A percentile compares a stretch with the other conserved stretches of the same genome.
These are phyloP conservation scores for Rhizophagus clarus DNA, from an alignment of 192 early-diverging fungal species.

Conservation along the genomic window DNA sequence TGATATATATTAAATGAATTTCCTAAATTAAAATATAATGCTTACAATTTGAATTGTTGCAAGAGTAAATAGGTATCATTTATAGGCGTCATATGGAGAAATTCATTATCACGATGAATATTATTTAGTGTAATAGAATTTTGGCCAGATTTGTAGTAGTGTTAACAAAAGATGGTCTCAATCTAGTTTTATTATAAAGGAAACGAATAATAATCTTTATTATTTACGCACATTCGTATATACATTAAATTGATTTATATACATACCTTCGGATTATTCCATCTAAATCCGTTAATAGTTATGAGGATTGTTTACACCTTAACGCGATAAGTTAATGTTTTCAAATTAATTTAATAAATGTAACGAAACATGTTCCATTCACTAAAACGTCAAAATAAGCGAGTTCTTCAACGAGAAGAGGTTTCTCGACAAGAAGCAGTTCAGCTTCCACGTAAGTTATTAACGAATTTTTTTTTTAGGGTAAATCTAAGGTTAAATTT, in stretches of 20 bases:
- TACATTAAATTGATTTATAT: no score
- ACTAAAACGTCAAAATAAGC: no score
- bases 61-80: neutral
- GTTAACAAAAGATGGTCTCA: neutral
- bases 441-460: neutral
- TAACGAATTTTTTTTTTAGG: neutral
- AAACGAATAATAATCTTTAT: neutral
- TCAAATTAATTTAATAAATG: no score
- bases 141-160: neutral
- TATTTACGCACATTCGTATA: neutral
- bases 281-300: neutral
- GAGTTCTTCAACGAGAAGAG: no score
- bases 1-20: neutral
- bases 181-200: neutral
- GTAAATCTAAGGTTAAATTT: neutral
- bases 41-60: neutral
- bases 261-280: neutral
- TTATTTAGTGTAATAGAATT: neutral
- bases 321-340: no score
- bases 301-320: neutral
- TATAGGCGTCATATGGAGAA: neutral
- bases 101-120: neutral
- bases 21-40: neutral
- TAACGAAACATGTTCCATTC: no score
- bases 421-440: no score